Evolutionary conservation across 139 green algal species (phyloP).

Genomic region (Volvox reticuliferus): DNA sequence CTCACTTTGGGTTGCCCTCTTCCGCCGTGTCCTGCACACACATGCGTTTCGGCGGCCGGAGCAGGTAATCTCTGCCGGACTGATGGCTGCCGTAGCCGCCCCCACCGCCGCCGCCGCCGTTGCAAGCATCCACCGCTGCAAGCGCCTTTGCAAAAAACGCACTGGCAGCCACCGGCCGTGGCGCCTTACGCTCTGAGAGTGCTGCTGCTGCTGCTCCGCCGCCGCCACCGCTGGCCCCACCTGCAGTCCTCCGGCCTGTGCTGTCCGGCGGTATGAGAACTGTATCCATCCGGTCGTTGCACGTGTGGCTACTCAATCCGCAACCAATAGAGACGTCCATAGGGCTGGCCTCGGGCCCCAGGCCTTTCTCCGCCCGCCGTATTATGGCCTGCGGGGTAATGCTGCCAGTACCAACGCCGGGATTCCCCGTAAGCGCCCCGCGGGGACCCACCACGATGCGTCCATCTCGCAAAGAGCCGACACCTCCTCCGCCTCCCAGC

Average conservation of each 20-base stretch:
- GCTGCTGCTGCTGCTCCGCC: no score
- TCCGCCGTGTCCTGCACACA: background rate
- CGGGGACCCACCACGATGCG: no score
- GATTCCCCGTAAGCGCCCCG: no score
- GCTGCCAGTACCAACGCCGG: no score
- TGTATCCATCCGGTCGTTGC: background rate
- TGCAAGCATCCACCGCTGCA: background rate
- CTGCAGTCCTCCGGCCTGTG: background rate
- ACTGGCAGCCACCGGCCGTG: background rate
- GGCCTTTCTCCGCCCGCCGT: background rate
- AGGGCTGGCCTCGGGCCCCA: background rate
- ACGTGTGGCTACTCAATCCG: background rate
- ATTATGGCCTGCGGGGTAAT: background rate
- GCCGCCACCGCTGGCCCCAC: no score
- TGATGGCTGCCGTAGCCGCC: background rate
- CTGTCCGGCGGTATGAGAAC: background rate
- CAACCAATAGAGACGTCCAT: background rate
- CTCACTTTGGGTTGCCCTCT: background rate
- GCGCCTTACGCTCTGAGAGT: constrained; percentile 4
- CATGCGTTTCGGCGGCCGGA: background rate
- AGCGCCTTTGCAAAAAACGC: background rate
- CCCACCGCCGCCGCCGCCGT: background rate
- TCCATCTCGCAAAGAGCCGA: no score
- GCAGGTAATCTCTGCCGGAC: background rate
- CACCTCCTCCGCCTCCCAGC: background rate